phyloP scores from a whole-genome alignment of 306 rosid genomes.

The Quercus agrifolia region DNA sequence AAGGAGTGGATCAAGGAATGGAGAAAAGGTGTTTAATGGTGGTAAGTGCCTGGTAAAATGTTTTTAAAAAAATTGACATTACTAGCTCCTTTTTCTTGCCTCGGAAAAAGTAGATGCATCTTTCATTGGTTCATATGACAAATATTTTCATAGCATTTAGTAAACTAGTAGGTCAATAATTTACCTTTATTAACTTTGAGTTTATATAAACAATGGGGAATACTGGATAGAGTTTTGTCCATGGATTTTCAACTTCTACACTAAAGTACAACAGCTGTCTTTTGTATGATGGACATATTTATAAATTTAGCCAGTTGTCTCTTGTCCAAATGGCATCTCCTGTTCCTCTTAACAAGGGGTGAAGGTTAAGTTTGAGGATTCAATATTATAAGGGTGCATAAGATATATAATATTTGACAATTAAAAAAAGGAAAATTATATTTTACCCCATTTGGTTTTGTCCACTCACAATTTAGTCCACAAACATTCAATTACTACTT shows the following conservation, averaged over 20 bases:
- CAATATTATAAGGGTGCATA: too few relatives aligned
- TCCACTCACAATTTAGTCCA: too few relatives aligned
- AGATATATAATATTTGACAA: too few relatives aligned
- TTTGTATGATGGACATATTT: not conserved
- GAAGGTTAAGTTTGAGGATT: too few relatives aligned
- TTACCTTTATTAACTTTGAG: not conserved
- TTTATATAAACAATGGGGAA: not conserved
- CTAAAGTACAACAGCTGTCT: not conserved
- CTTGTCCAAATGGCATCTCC: not conserved
- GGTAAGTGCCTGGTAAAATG: slow-evolving; percentile 34
- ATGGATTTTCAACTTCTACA: not conserved
- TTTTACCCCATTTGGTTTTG: too few relatives aligned
- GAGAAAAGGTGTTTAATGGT: slow-evolving; percentile 28
- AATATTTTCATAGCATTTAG: not conserved
- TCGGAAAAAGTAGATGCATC: not conserved
- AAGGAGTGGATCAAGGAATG: slow-evolving; percentile 43
- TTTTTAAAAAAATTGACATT: not conserved
- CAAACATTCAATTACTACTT: too few relatives aligned
- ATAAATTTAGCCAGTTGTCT: not conserved
- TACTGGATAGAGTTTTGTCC: not conserved
- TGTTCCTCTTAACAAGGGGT: not conserved
- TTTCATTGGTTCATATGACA: not conserved
- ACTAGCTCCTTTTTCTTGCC: not conserved
- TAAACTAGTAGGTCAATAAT: not conserved
- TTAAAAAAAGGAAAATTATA: too few relatives aligned